Conservation (phyloP, 2,329 filamentous ascomycete species). For the Cladophialophora chaetospira region DNA sequence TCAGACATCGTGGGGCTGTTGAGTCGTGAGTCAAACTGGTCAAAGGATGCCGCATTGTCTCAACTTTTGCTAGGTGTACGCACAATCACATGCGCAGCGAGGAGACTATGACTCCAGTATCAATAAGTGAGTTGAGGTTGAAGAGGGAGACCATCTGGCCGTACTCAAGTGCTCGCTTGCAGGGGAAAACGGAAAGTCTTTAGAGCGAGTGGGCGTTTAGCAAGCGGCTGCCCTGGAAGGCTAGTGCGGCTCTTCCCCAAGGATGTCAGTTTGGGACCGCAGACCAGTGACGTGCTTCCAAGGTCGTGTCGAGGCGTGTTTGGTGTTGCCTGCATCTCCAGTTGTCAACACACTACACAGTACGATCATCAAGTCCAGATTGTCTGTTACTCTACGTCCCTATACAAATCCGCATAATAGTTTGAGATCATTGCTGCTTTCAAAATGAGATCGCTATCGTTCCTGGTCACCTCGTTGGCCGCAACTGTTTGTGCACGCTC, state of each 20-base stretch:
- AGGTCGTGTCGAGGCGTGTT: no score
- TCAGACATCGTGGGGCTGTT: not conserved
- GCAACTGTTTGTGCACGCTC: conserved; percentile 39
- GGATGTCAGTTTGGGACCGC: no score
- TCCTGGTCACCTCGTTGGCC: conserved; percentile 41
- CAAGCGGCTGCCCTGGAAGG: no score
- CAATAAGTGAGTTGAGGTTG: no score
- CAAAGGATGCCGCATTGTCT: not conserved
- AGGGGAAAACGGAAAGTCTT: no score
- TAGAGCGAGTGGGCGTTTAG: no score
- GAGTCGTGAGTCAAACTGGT: not conserved
- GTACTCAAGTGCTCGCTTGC: no score
- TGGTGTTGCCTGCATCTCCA: not conserved
- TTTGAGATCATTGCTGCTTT: not conserved
- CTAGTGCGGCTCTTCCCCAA: not conserved
- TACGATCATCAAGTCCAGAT: not conserved
- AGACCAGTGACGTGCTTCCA: no score
- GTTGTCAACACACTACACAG: not conserved
- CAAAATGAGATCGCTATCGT: conserved; percentile 40
- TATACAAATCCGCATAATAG: not conserved
- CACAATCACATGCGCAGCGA: no score
- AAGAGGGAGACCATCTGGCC: no score
- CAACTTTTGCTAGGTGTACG: no score
- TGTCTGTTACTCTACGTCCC: not conserved
- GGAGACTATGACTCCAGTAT: no score